Evolutionary conservation across 2,329 filamentous ascomycete genomes (phyloP), one percentile per base, ranked within the genome.

Genomic region (Claviceps pazoutovae): DNA sequence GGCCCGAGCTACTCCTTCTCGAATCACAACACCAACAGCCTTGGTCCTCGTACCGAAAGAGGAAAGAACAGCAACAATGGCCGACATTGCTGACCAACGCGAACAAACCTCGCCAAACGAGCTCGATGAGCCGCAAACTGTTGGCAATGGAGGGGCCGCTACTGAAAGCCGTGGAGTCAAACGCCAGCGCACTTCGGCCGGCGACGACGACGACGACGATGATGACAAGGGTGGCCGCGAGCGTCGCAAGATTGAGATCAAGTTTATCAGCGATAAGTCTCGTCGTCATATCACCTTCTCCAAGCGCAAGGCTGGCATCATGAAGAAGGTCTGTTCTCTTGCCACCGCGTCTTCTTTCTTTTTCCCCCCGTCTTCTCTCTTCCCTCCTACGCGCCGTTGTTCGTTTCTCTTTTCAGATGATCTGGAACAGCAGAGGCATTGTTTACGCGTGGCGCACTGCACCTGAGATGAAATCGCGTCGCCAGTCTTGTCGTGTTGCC

Each of bases 221-320:
- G 90, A 95, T 62, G 91, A 96, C 71, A 97, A 97, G 82, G 88
- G 88, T 57, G 89, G 89, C 66, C 90, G 93, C 71, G 93, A 97
- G 80, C 85, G 93, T 67, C 84, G 93, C 74, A 98, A 98, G 85
- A 98, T 98, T 64, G 93, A 98, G 73, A 98, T 98, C 75, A 98
- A 98, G 80, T 98, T 98, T 75, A 98, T 98, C 71, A 91, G 90
- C 72, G 93, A 98, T 74, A 98, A 98, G 78, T 97, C 91, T 74
- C 89, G 93, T 74, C 86, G 93, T 57, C 93, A 98, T 76, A 98
- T 97, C 68, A 97, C 93, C 64, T 97, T 98, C 71, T 97, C 91
- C 61, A 98, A 98, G 83, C 88, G 93, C 70, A 98, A 98, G 78
- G 93, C 93, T 52, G 93, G 93, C 62, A 97, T 98, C 71, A 97